Percentiles rank a stretch among this genome's conserved stretches.
phyloP scores from a whole-genome alignment of 1,139 yeast genomes.

The Hansenula sp. region DNA sequence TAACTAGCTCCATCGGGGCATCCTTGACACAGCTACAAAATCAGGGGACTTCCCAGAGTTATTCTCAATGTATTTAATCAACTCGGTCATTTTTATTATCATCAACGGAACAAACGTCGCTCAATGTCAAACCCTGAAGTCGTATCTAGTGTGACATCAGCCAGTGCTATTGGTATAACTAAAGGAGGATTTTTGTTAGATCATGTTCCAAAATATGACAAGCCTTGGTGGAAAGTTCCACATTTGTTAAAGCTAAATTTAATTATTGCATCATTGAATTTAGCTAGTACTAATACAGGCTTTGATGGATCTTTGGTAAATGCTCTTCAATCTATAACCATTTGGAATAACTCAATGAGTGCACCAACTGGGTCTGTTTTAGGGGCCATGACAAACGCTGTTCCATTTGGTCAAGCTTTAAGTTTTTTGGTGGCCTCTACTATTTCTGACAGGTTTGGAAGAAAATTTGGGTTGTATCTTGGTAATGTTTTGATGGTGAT shows the following conservation, averaged over 20 bases:
- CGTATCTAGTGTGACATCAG: too few species aligned
- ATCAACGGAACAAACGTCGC: too few species aligned
- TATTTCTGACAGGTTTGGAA: slow-evolving; percentile 43
- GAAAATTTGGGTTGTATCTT: slow-evolving; percentile 36
- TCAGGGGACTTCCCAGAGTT: too few species aligned
- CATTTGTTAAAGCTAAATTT: slow-evolving; percentile 36
- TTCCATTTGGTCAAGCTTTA: slow-evolving; percentile 41
- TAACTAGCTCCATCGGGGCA: too few species aligned
- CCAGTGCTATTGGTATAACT: too few species aligned
- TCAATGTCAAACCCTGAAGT: too few species aligned
- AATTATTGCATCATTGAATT: slow-evolving; percentile 34
- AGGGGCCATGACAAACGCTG: slow-evolving; percentile 48
- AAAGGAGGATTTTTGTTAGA: too few species aligned
- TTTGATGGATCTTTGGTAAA: slow-evolving; percentile 51
- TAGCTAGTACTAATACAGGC: slow-evolving; percentile 46
- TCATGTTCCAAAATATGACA: slow-evolving; percentile 29
- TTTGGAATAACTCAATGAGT: slow-evolving; percentile 35
- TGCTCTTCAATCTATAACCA: slow-evolving; percentile 41
- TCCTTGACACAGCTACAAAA: too few species aligned
- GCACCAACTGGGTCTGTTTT: slow-evolving; percentile 39
- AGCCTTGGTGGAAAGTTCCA: slow-evolving; percentile 30
- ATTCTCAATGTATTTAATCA: too few species aligned
- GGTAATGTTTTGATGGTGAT: slow-evolving; percentile 38
- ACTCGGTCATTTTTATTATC: too few species aligned
- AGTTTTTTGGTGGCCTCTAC: slow-evolving; percentile 27